Evolutionary conservation across 805 yeast genomes (phyloP).

Genomic region (Wickerhamiella sorbophila): DNA sequence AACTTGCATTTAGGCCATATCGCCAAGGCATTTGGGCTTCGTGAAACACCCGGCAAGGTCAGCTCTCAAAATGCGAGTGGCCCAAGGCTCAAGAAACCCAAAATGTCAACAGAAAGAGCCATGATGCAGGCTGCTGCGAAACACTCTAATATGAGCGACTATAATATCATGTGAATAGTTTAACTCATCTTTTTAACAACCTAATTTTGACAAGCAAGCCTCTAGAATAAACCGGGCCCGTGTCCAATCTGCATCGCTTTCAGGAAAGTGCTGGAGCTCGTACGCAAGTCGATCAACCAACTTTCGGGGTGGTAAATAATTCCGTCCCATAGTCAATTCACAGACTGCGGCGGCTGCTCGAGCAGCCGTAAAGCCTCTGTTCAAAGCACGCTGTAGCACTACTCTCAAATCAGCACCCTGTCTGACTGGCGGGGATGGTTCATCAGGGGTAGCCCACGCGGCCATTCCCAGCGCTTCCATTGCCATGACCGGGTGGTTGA

Average conservation of each 20-base stretch:
- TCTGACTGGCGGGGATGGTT: not conserved
- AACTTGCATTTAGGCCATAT: slow-evolving; percentile 84
- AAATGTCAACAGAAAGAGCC: slow-evolving; percentile 13
- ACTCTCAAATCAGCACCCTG: not conserved
- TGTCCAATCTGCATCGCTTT: not conserved
- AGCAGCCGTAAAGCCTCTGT: slow-evolving; percentile 3
- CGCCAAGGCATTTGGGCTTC: slow-evolving; percentile 84
- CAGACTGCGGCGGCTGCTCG: slow-evolving; percentile 1
- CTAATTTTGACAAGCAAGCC: not conserved
- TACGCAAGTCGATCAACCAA: not conserved
- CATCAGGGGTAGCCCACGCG: slow-evolving; percentile 2
- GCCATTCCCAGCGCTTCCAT: slow-evolving; percentile 25
- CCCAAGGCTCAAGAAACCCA: slow-evolving; percentile 8
- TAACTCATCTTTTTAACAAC: not conserved
- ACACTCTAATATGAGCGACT: slow-evolving; percentile 15
- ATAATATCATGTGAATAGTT: slow-evolving; percentile 11
- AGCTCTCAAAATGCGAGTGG: slow-evolving; percentile 5
- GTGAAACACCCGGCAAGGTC: slow-evolving; percentile 75
- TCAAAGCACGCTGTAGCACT: slow-evolving; percentile 7
- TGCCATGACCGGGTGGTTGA: slow-evolving; percentile 24
- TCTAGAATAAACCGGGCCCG: not conserved
- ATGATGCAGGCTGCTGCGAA: slow-evolving; percentile 15
- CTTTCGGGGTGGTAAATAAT: not conserved
- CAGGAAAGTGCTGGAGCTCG: not conserved
- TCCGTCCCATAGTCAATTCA: not conserved